A percentile compares a stretch with the other conserved stretches of the same genome.
These are phyloP conservation scores for Astragalus glycyphyllos DNA, from an alignment of 306 rosid genomes.

Conservation along the genomic window DNA sequence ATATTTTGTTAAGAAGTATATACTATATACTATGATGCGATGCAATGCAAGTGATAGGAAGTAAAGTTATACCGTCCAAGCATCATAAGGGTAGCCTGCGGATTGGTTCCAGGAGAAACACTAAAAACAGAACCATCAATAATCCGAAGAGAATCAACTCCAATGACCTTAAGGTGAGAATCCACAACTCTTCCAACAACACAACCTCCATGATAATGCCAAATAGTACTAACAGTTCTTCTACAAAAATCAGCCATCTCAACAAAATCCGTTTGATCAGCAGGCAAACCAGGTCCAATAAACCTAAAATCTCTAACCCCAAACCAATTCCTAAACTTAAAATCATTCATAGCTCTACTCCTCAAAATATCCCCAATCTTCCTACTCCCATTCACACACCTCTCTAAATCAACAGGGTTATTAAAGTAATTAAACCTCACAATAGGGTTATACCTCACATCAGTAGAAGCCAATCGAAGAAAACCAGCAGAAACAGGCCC, in stretches of 20 bases:
- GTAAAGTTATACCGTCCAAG: slow-evolving; percentile 50
- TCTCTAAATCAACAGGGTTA: slow-evolving; percentile 58
- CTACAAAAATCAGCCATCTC: slow-evolving; percentile 78
- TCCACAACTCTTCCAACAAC: slow-evolving; percentile 86
- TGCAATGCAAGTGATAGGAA: not conserved
- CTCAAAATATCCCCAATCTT: slow-evolving; percentile 62
- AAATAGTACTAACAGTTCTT: slow-evolving; percentile 79
- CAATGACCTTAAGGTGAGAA: slow-evolving; percentile 54
- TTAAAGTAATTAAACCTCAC: slow-evolving; percentile 85
- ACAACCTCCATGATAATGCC: slow-evolving; percentile 98
- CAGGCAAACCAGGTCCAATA: slow-evolving; percentile 78
- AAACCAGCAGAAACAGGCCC: slow-evolving; percentile 74
- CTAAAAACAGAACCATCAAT: slow-evolving; percentile 86
- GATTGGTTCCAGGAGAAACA: slow-evolving; percentile 88
- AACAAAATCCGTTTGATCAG: slow-evolving; percentile 42
- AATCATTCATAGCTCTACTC: slow-evolving; percentile 68
- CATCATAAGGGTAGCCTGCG: slow-evolving; percentile 94
- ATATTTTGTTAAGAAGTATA: no score
- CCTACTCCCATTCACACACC: slow-evolving; percentile 81
- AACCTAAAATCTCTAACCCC: slow-evolving; percentile 70
- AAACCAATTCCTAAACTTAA: slow-evolving; percentile 62
- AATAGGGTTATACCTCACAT: slow-evolving; percentile 64
- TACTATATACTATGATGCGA: no score
- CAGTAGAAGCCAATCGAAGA: slow-evolving; percentile 65
- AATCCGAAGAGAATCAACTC: slow-evolving; percentile 64